Percentiles rank a stretch among this genome's conserved stretches.
Evolutionary conservation across 2,329 filamentous ascomycete genomes (phyloP).

Genomic region (Diaporthe aspalathi): DNA sequence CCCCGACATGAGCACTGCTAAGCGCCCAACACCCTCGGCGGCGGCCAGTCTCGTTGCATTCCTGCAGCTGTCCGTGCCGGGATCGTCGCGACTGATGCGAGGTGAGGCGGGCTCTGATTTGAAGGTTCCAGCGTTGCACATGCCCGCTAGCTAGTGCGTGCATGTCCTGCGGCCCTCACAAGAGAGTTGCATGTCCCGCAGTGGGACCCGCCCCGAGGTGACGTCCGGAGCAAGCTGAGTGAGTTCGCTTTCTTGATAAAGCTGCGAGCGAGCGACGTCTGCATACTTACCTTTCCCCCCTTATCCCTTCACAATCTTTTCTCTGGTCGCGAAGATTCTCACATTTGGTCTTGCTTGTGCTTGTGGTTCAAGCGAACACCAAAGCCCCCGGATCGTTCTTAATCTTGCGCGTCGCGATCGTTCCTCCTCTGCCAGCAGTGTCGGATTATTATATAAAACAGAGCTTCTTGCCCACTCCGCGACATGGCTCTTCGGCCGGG

Average conservation of each 20-base stretch:
- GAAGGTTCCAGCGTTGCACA: constrained; percentile 29
- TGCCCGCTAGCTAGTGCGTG: constrained; percentile 33
- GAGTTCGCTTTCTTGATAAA: constrained; percentile 22
- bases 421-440: neutral
- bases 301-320: neutral
- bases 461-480: neutral
- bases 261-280: constrained; percentile 10
- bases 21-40: constrained; percentile 36
- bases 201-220: constrained; percentile 23
- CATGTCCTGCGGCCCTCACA: constrained; percentile 4
- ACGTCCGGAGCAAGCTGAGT: constrained; percentile 21
- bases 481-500: constrained; percentile 58
- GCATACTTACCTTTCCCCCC: neutral
- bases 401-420: constrained; percentile 1
- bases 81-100: constrained; percentile 17
- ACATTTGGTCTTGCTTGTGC: too few species aligned
- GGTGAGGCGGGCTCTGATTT: constrained; percentile 30
- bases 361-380: neutral
- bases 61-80: constrained; percentile 26
- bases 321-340: neutral
- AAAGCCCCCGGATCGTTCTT: neutral
- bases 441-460: neutral
- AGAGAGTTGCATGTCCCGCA: constrained; percentile 9
- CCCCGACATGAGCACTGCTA: constrained; percentile 34
- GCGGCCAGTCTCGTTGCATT: constrained; percentile 32